Evolutionary conservation across 139 green algal species (phyloP).

Genomic region (Pleodorina starrii): DNA sequence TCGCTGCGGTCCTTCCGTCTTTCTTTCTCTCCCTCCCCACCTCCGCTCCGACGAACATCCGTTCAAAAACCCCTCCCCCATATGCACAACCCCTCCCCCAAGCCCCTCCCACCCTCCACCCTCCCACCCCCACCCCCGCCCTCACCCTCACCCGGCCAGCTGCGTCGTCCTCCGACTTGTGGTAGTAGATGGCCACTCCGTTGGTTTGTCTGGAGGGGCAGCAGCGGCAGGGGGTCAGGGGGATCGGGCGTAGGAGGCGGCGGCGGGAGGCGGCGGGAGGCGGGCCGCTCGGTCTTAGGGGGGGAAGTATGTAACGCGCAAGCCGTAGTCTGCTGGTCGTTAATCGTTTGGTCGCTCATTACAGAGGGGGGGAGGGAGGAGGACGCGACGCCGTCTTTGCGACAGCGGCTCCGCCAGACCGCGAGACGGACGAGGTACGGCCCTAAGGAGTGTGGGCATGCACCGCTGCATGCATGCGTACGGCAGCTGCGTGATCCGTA

Average conservation of each 20-base stretch:
- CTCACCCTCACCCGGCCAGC: no score
- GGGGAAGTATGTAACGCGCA: background rate
- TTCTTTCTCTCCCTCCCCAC: background rate
- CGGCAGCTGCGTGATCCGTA: background rate
- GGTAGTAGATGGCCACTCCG: slow-evolving; percentile 69
- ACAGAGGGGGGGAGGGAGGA: background rate
- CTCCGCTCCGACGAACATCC: background rate
- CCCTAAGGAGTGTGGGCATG: background rate
- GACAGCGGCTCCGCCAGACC: background rate
- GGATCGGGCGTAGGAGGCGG: background rate
- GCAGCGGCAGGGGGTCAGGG: background rate
- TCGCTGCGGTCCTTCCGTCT: background rate
- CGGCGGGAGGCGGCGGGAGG: background rate
- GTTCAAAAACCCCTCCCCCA: background rate
- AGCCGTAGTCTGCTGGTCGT: background rate
- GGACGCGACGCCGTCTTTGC: background rate
- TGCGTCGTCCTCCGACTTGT: slow-evolving; percentile 8
- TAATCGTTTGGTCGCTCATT: background rate
- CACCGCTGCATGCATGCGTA: background rate
- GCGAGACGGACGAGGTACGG: background rate
- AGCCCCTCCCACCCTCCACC: background rate
- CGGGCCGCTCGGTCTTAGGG: background rate
- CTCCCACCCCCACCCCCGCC: no score
- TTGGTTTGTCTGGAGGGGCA: slow-evolving; percentile 58
- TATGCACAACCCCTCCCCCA: background rate